phyloP scores from a whole-genome alignment of 345 rosid species.

The Crucihimalaya himalaica region DNA sequence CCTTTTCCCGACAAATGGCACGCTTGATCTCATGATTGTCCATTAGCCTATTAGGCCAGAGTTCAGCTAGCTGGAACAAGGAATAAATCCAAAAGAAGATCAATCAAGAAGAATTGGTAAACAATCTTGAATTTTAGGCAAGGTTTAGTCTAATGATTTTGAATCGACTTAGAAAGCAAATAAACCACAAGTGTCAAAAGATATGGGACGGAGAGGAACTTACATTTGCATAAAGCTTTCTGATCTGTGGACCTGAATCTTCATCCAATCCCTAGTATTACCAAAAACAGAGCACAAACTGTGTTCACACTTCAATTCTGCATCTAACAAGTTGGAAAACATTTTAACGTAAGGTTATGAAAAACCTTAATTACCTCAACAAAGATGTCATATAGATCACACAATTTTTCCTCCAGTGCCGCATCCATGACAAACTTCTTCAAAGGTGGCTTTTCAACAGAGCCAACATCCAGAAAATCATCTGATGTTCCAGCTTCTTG shows the following conservation, averaged over 20 bases:
- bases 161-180: conserved; percentile 27
- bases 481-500: conserved; percentile 66
- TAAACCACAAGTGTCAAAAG: neutral
- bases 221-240: conserved; percentile 89
- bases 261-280: conserved; percentile 80
- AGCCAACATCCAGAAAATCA: conserved; percentile 65
- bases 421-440: conserved; percentile 69
- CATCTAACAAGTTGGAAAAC: conserved; percentile 15
- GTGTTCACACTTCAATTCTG: conserved; percentile 19
- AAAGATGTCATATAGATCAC: conserved; percentile 92
- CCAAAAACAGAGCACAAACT: conserved; percentile 32
- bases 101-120: conserved; percentile 35
- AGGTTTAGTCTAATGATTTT: neutral
- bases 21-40: conserved; percentile 89
- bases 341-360: conserved; percentile 15
- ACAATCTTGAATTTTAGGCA: neutral
- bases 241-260: conserved; percentile 76
- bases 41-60: conserved; percentile 88
- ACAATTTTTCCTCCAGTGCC: conserved; percentile 77
- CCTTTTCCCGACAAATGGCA: conserved; percentile 88
- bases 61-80: conserved; percentile 68
- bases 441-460: conserved; percentile 54
- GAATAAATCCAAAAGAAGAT: conserved; percentile 25
- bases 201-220: conserved; percentile 24
- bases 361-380: conserved; percentile 60